phyloP scores from a whole-genome alignment of 805 yeast genomes.

The Ogataea ramenticola region DNA sequence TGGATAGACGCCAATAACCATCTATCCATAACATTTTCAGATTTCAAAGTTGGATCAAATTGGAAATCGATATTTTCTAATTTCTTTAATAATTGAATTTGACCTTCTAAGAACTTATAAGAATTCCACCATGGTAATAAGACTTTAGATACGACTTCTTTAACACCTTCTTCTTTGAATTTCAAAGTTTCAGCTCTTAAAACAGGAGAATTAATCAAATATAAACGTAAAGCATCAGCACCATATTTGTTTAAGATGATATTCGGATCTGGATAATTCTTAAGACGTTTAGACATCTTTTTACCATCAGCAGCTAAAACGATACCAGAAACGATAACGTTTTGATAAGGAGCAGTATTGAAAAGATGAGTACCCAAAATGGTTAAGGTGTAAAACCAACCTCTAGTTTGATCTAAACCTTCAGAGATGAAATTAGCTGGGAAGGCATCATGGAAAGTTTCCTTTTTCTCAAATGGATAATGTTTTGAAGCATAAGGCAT shows the following conservation, averaged over 20 bases:
- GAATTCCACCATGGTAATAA: conserved; percentile 99
- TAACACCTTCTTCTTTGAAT: conserved; percentile 98
- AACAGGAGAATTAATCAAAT: conserved; percentile 95
- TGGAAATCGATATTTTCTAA: conserved; percentile 61
- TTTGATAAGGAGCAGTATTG: conserved; percentile 87
- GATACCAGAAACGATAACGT: conserved; percentile 93
- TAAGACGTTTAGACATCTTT: conserved; percentile 97
- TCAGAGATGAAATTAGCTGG: conserved; percentile 98
- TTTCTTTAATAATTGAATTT: conserved; percentile 78
- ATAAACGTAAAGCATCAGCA: conserved; percentile 95
- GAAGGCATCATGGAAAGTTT: conserved; percentile 63
- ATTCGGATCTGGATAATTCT: conserved; percentile 95
- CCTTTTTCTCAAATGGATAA: conserved; percentile 88
- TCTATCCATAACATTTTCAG: conserved; percentile 91
- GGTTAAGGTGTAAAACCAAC: conserved; percentile 97
- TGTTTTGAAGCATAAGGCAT: conserved; percentile 98
- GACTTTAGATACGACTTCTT: conserved; percentile 94
- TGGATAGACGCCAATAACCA: conserved; percentile 98
- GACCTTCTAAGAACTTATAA: conserved; percentile 92
- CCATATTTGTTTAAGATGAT: conserved; percentile 81
- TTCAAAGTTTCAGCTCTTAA: conserved; percentile 93
- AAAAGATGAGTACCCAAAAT: conserved; percentile 94
- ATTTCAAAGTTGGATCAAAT: conserved; percentile 56
- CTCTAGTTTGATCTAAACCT: conserved; percentile 99
- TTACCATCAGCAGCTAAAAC: conserved; percentile 97